A percentile compares a stretch with the other conserved stretches of the same genome.
These are phyloP conservation scores for Chaetothyriales sp. DNA, from an alignment of 2,329 filamentous ascomycete species.

Conservation along the genomic window DNA sequence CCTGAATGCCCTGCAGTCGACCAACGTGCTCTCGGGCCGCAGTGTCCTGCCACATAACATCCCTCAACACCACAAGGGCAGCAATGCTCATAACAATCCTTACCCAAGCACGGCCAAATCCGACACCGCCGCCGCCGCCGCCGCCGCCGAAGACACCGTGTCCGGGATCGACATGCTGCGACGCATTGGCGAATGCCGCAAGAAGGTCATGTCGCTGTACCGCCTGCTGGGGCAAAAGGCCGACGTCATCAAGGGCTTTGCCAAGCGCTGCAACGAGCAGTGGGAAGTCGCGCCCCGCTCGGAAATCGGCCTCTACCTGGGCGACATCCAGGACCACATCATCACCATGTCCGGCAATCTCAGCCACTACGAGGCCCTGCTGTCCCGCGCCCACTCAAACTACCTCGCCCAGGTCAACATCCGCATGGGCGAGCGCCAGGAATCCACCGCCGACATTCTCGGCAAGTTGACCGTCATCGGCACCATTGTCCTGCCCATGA, in stretches of 20 bases:
- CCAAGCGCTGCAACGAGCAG: conserved; percentile 95
- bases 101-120: not conserved
- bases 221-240: conserved; percentile 89
- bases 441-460: conserved; percentile 86
- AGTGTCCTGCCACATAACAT: conserved; percentile 24
- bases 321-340: conserved; percentile 98
- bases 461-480: conserved; percentile 90
- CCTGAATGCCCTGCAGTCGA: conserved; percentile 57
- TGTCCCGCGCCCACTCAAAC: conserved; percentile 83
- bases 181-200: conserved; percentile 81
- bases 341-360: conserved; percentile 97
- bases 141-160: conserved; percentile 30
- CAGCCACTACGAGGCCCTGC: conserved; percentile 90
- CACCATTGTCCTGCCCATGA: conserved; percentile 96
- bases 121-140: conserved; percentile 20
- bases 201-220: conserved; percentile 94
- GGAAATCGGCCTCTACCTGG: conserved; percentile 93
- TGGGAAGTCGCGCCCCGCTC: conserved; percentile 91
- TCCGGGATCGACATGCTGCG: conserved; percentile 69
- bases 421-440: conserved; percentile 93
- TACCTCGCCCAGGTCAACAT: conserved; percentile 99
- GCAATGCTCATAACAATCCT: not conserved
- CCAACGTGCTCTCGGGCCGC: conserved; percentile 20
- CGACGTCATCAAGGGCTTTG: conserved; percentile 91
- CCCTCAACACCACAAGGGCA: not conserved